These are phyloP conservation scores for Nicotiana benthamiana DNA, from an alignment of 257 asterid genomes.

Conservation along the genomic window DNA sequence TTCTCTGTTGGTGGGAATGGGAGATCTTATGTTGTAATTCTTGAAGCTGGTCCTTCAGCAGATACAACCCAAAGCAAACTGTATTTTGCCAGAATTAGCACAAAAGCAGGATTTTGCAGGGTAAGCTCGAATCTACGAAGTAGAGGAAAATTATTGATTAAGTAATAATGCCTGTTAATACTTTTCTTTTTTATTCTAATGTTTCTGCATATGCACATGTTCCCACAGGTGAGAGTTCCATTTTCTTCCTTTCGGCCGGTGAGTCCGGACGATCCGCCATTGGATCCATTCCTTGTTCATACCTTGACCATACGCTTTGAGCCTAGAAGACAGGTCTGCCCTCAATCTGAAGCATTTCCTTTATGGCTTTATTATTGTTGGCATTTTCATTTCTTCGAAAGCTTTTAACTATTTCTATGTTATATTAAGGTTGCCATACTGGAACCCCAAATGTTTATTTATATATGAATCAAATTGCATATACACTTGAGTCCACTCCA, in stretches of 20 bases:
- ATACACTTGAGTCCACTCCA: background rate
- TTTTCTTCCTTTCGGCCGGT: conserved; percentile 89
- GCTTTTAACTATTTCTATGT: background rate
- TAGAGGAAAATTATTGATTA: background rate
- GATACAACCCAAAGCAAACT: conserved; percentile 66
- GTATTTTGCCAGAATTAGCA: conserved; percentile 84
- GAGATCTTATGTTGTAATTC: conserved; percentile 77
- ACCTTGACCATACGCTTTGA: conserved; percentile 89
- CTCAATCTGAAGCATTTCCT: background rate
- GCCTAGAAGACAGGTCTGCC: conserved; percentile 84
- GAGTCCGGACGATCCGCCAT: conserved; percentile 81
- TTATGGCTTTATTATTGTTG: background rate
- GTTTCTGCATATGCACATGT: background rate
- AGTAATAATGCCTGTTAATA: background rate
- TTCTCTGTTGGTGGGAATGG: conserved; percentile 98
- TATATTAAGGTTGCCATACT: background rate
- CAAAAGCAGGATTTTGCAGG: conserved; percentile 94
- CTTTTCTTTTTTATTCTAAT: conserved; percentile 1
- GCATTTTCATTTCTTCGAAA: background rate
- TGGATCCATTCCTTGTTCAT: conserved; percentile 95
- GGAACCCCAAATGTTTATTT: background rate
- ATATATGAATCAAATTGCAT: background rate
- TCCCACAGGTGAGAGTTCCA: conserved; percentile 81
- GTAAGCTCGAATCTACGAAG: conserved; percentile 32
- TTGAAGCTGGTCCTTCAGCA: conserved; percentile 83